phyloP scores from a whole-genome alignment of 345 rosid genomes.

The Camelina laxa region DNA sequence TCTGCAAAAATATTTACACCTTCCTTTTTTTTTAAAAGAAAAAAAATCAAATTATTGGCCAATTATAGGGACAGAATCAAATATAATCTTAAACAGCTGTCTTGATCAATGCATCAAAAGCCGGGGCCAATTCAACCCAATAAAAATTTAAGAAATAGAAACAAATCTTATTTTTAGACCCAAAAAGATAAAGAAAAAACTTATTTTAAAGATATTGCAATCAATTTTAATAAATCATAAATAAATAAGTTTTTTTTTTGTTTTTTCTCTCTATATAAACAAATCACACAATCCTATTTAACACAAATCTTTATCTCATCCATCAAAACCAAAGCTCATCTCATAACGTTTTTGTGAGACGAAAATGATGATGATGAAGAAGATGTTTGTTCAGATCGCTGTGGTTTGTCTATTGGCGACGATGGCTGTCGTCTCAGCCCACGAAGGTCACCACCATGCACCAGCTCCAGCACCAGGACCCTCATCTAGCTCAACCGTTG shows the following conservation, averaged over 20 bases:
- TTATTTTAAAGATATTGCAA: conserved; percentile 14
- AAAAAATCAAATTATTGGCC: conserved; percentile 8
- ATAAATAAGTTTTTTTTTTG: not conserved
- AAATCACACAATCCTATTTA: not conserved
- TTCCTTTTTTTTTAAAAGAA: not conserved
- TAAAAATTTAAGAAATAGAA: not conserved
- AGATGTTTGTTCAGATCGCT: conserved; percentile 44
- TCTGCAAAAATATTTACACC: conserved; percentile 11
- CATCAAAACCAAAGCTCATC: conserved; percentile 24
- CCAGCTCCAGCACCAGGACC: conserved; percentile 39
- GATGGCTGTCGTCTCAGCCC: conserved; percentile 37
- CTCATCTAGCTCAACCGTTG: conserved; percentile 30
- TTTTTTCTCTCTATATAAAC: conserved; percentile 27
- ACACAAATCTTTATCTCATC: conserved; percentile 30
- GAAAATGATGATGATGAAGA: conserved; percentile 38
- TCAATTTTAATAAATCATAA: not conserved
- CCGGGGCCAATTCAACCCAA: conserved; percentile 34
- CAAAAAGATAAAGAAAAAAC: not conserved
- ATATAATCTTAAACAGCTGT: conserved; percentile 31
- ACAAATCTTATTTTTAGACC: conserved; percentile 28
- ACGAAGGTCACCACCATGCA: conserved; percentile 37
- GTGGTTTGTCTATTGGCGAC: conserved; percentile 39
- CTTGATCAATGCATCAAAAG: conserved; percentile 37
- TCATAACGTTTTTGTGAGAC: not conserved
- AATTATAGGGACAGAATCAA: conserved; percentile 33